Percentiles rank a stretch among this genome's conserved stretches.
These are phyloP conservation scores for Boeremia exigua DNA, from an alignment of 2,329 filamentous ascomycete species.

Conservation along the genomic window DNA sequence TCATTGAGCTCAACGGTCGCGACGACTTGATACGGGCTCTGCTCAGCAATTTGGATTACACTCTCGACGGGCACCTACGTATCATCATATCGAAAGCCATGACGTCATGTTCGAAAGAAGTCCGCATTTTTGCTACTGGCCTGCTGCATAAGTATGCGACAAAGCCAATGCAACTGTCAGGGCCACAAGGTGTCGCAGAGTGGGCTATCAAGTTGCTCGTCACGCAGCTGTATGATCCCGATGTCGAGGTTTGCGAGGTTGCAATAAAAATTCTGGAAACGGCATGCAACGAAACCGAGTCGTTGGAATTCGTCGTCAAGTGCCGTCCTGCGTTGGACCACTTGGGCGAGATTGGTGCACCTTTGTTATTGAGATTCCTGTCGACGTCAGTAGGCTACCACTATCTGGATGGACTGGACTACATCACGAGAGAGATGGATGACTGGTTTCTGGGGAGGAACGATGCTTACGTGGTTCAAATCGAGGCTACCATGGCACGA, in stretches of 20 bases:
- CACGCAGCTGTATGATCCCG: slow-evolving; percentile 96
- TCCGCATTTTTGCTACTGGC: slow-evolving; percentile 88
- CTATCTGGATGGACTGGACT: slow-evolving; percentile 94
- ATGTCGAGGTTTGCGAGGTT: slow-evolving; percentile 94
- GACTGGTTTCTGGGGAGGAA: slow-evolving; percentile 99
- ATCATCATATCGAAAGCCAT: slow-evolving; percentile 93
- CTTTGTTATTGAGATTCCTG: slow-evolving; percentile 86
- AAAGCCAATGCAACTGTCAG: slow-evolving; percentile 54
- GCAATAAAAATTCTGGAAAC: slow-evolving; percentile 98
- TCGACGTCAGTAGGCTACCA: slow-evolving; percentile 98
- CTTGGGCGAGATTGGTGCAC: slow-evolving; percentile 93
- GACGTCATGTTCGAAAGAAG: slow-evolving; percentile 87
- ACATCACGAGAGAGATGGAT: slow-evolving; percentile 99
- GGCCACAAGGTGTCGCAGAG: slow-evolving; percentile 71
- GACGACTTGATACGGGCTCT: slow-evolving; percentile 90
- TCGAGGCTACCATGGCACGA: slow-evolving; percentile 92
- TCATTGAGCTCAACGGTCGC: slow-evolving; percentile 87
- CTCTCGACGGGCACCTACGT: slow-evolving; percentile 80
- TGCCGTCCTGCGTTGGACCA: slow-evolving; percentile 94
- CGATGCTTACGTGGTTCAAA: slow-evolving; percentile 91
- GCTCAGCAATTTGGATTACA: slow-evolving; percentile 91
- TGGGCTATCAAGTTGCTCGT: slow-evolving; percentile 98
- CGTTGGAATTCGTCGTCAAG: slow-evolving; percentile 94
- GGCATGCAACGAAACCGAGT: slow-evolving; percentile 89
- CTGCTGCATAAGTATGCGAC: slow-evolving; percentile 86